phyloP scores from a whole-genome alignment of 345 rosid genomes.

The Eutrema heterophyllum region DNA sequence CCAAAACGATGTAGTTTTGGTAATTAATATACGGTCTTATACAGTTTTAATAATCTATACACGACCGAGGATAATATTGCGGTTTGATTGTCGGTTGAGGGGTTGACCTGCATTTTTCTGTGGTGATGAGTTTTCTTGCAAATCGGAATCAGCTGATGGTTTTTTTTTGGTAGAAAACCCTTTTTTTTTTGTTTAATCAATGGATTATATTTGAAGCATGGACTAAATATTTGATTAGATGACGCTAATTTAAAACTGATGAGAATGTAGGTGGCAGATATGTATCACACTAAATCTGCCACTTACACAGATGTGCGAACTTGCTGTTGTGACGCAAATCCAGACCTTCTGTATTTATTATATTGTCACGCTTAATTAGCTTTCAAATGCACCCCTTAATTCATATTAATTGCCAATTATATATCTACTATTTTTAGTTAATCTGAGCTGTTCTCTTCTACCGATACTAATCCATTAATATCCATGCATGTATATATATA shows the following conservation, averaged over 20 bases:
- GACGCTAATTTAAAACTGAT: not conserved
- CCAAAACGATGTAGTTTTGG: no score
- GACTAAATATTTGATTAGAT: constrained; percentile 3
- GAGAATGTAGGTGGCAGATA: constrained; percentile 24
- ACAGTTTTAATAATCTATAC: no score
- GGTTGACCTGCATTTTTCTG: no score
- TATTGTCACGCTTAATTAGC: constrained; percentile 20
- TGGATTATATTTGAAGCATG: not conserved
- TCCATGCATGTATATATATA: not conserved
- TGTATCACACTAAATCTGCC: constrained; percentile 24
- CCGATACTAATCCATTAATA: not conserved
- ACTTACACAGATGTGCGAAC: constrained; percentile 15
- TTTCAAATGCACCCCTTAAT: not conserved
- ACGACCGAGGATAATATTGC: no score
- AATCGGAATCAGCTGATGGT: no score
- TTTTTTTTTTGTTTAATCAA: no score
- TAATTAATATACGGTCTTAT: no score
- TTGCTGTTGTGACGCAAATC: constrained; percentile 9
- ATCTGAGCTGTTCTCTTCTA: constrained; percentile 1
- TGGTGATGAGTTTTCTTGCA: no score
- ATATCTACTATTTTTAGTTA: not conserved
- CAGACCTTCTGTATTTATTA: not conserved
- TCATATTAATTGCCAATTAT: not conserved
- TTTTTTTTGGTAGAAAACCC: no score
- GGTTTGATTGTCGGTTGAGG: no score